Evolutionary conservation across 75 land plant species (phyloP), one percentile per base, ranked within the genome.

Genomic region (Pinus albicaulis): DNA sequence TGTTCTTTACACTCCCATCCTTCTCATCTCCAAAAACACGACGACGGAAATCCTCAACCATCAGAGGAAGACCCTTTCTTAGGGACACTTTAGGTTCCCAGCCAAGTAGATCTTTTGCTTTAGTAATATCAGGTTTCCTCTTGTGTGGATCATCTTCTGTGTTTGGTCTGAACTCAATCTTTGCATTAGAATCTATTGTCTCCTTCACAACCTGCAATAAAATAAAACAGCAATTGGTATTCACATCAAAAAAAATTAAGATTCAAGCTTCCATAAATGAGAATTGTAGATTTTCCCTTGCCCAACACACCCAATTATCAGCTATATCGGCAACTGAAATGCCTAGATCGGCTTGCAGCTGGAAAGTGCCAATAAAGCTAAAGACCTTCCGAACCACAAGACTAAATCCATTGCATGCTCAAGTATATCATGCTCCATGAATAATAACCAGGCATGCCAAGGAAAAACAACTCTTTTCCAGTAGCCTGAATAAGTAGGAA

Each of bases 111-210:
- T 87, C 92, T 72, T 90, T 94, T 20, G 97, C 97, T 78, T 75
- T 93, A 2, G 97, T 61, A 66, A 94, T 94, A 59, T 94, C 95
- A 23, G 97, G 97, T 80, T 90, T 93, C 85, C 98, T 85, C 91
- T 84, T 95, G 93, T 95, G 98, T 1, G 98, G 98, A 62, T 92
- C 98, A 57, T 95, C 98, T 60, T 76, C 89, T 7, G 96, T 95
- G 86, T 95, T 95, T 60, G 83, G 78, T 62, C 81, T 84, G 82
- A 91, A 91, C 81, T 85, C 93, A 26, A 95, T 95, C 80, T 79
- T 85, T 12, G 98, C 96, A 71, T 87, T 81, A 0, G 95, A 87
- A 75, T 95, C 98, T 14, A 95, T 91, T 55, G 92, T 91, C 57
- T 95, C 88, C 82, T 95, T 95, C 23, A 95, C 96, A 59, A 95